Conservation (phyloP, 805 yeast species). For the Priceomyces fermenticarens region DNA sequence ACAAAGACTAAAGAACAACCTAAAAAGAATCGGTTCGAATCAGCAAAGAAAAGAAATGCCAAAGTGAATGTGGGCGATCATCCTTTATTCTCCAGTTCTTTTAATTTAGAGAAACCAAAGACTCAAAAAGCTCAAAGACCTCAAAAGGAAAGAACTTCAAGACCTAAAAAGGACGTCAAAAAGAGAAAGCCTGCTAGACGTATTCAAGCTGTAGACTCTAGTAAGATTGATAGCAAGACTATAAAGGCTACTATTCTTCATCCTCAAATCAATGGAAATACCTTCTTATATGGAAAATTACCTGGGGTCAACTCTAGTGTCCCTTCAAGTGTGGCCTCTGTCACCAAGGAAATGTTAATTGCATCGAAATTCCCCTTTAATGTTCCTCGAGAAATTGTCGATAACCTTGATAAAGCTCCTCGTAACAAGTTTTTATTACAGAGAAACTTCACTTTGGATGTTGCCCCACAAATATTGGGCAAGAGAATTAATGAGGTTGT, state of each 20-base stretch:
- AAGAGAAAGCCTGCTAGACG: not conserved
- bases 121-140: slow-evolving; percentile 1
- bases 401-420: slow-evolving; percentile 13
- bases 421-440: slow-evolving; percentile 32
- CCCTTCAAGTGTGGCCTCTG: slow-evolving; percentile 36
- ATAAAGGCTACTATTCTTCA: slow-evolving; percentile 11
- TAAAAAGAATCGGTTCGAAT: not conserved
- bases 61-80: slow-evolving; percentile 17
- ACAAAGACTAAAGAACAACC: slow-evolving; percentile 4
- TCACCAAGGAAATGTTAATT: slow-evolving; percentile 36
- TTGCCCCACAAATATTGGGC: slow-evolving; percentile 18
- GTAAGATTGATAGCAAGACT: slow-evolving; percentile 4
- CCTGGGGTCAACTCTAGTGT: slow-evolving; percentile 24
- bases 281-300: slow-evolving; percentile 38
- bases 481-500: slow-evolving; percentile 28
- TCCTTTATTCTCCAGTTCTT: slow-evolving; percentile 13
- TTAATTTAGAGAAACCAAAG: slow-evolving; percentile 2
- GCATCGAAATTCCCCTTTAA: slow-evolving; percentile 40
- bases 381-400: slow-evolving; percentile 33
- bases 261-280: slow-evolving; percentile 21
- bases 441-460: slow-evolving; percentile 22
- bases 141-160: slow-evolving; percentile 2
- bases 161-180: not conserved
- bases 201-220: not conserved
- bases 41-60: slow-evolving; percentile 1